Evolutionary conservation across 2,329 filamentous ascomycete species (phyloP), one percentile per base, ranked within the genome.

Genomic region (Pseudogymnoascus sp.): DNA sequence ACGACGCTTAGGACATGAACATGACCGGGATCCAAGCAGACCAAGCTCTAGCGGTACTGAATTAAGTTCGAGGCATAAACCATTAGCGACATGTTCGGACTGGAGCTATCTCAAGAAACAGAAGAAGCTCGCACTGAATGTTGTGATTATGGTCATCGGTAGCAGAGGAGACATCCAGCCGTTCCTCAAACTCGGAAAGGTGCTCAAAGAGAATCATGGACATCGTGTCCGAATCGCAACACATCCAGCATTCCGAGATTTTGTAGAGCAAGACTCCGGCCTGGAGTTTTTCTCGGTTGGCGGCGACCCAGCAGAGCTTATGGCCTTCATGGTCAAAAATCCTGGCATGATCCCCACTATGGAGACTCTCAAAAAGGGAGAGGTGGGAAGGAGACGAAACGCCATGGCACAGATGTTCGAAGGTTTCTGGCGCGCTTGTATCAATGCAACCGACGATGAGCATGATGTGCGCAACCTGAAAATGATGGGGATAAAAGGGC

Each of bases 321-420:
- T 93, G 90, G 87, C 88, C 0, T 93, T 92, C 73, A 93, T 95
- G 90, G 72, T 15, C 86, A 91, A 91, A 76, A 92, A 93, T 69
- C 89, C 85, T 0, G 89, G 89, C 3, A 80, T 93, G 73, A 88
- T 95, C 1, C 90, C 90, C 0, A 88, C 82, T 1, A 77, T 93
- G 23, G 84, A 90, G 66, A 88, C 88, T 0, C 83, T 93, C 63
- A 87, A 84, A 66, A 83, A 86, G 1, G 90, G 90, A 3, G 90
- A 93, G 67, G 87, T 93, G 64, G 84, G 86, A 0, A 79, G 81
- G 23, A 79, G 88, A 31, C 79, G 90, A 40, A 80, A 83, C 4
- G 82, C 84, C 59, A 93, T 93, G 88, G 88, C 83, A 2, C 87
- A 89, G 65, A 93, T 93, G 88, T 91, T 93, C 70, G 81, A 90